Base-by-base conservation (phyloP, 257 asterid genomes). In the Leptodermis oblonga region DNA sequence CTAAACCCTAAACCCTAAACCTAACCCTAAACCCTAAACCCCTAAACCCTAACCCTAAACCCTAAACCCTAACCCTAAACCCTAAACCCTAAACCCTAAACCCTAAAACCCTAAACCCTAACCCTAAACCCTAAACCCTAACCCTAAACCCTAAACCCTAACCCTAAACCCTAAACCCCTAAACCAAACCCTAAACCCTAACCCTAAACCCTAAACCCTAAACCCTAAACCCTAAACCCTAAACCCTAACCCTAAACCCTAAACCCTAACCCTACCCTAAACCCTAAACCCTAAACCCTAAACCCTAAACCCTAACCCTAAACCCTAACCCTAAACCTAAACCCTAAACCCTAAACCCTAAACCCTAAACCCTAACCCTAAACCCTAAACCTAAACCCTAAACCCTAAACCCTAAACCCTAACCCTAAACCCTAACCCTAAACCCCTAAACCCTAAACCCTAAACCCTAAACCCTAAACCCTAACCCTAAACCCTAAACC, bases 221-320 rank as follows among this genome's bases (percentile, higher is more conserved):
- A 62, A 71, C 69, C 76, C 70, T 49, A 22, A 71, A 71, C 62
- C 76, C 76, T 48, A 22, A 71, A 62, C 76, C 76, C 69, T 45
- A 71, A 63, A 59, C 76, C 76, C 15, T 42, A 70, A 70, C 67
- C 74, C 67, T 25, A 70, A 70, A 70, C 74, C 74, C 67, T 26
- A 37, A 37, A 37, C 42, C 42, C 42, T 37, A 37, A 37, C 42
- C 42, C 4, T 3, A 37, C 42, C 7, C 42, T 7, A 37, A 37
- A 37, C 42, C 42, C 42, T 37, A 37, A 37, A 37, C 7, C 7
- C 7, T 37, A 37, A 37, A 37, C 7, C 7, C 7, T 37, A 37
- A 37, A 37, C 42, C 42, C 42, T 37, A 37, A 37, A 37, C 42
- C n/a, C n/a, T n/a, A n/a, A n/a, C n/a, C n/a, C n/a, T n/a, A n/a